These are phyloP conservation scores for Posidonia oceanica DNA, from an alignment of 116 monocot species.

Conservation along the genomic window DNA sequence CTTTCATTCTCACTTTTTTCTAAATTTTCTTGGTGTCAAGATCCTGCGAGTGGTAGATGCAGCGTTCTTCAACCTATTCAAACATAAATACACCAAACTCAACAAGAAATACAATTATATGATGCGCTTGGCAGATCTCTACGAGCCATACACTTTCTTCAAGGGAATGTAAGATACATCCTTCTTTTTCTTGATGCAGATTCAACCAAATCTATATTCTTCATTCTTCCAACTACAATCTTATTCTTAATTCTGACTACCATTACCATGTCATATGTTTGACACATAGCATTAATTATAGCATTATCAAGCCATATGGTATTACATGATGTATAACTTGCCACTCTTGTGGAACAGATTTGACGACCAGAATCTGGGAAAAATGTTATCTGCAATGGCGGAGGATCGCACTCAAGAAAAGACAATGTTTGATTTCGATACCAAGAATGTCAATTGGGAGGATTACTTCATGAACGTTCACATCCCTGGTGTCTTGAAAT, in stretches of 20 bases:
- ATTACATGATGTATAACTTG: no score
- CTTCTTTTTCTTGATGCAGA: no score
- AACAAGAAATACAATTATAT: conserved; percentile 19
- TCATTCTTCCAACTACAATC: neutral
- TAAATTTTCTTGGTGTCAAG: neutral
- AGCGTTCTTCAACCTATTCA: conserved; percentile 7
- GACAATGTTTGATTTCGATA: conserved; percentile 23
- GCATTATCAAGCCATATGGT: no score
- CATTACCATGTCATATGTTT: neutral
- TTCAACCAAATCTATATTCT: neutral
- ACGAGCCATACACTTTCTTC: conserved; percentile 28
- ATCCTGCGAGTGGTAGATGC: conserved; percentile 14
- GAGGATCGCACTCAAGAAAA: conserved; percentile 13
- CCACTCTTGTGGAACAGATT: conserved; percentile 11
- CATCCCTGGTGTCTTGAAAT: no score
- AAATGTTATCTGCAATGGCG: conserved; percentile 7
- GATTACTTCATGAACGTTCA: no score
- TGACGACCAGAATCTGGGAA: conserved; percentile 25
- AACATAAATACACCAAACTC: conserved; percentile 12
- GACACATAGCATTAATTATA: no score
- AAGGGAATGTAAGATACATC: conserved; percentile 19
- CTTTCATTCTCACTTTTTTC: neutral
- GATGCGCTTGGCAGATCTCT: conserved; percentile 25
- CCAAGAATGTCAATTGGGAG: conserved; percentile 30
- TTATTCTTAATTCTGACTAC: neutral